Base-by-base conservation (phyloP, 2,329 filamentous ascomycete species). In the Westerdykella aurantiaca region DNA sequence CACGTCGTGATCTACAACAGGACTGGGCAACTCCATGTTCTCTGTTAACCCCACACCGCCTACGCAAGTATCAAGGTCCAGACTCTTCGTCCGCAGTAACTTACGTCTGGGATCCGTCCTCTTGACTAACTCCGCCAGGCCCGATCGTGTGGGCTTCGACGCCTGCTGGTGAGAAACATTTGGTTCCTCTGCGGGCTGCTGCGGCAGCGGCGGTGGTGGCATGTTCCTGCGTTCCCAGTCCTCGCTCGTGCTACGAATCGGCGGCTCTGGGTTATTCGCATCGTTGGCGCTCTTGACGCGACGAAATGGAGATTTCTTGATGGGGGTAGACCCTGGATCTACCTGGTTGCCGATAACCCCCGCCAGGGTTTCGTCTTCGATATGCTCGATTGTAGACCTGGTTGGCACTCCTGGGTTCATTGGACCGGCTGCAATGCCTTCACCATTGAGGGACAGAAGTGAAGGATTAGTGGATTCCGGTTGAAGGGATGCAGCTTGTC, bases 1-100 rank as follows among this genome's bases (percentile, higher is more conserved):
- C 13, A 77, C 69, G 51, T 77, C 78, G 3, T 72, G 74, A 54
- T 69, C 75, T 2, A 66, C 66, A 44, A 78, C 76, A 1, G 60
- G 62, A 37, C 53, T 60, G 11, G 43, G 45, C n/a, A 58, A 11
- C 1, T 57, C 51, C 1, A 45, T 33, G 9, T 50, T 54, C 13
- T 12, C 45, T 39, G 41, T 42, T 45, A 49, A 17, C 42, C 45
- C 12, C 42, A 44, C 44, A 43, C 34, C 41, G 42, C 38, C 34
- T 16, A 45, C 35, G 14, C 35, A 46, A 1, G 54, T 63, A 21
- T 58, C 51, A 4, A 61, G 50, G 9, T 48, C 53, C 43, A 67
- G 38, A 38, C 60, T 66, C 45, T 55, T 51, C 2, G 55, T 56
- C 5, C 63, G 52, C 31, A 50, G 49, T 6, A 67, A 58, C 41